phyloP scores from a whole-genome alignment of 2,329 filamentous ascomycete species.

The Rachicladosporium sp. region DNA sequence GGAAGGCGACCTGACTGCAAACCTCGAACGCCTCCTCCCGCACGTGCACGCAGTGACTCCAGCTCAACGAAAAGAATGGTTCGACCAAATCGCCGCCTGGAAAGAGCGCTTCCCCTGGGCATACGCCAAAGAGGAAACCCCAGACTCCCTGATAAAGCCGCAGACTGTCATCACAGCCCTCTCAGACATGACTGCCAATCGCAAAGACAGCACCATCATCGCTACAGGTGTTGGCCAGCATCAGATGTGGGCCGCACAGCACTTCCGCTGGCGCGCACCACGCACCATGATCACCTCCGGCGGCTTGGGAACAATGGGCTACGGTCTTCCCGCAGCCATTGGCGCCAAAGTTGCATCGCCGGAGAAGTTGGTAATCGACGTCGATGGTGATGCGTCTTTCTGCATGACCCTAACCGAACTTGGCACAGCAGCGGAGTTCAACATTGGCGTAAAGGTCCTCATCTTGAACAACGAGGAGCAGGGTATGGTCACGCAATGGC shows the following conservation, averaged over 20 bases:
- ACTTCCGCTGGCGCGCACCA: constrained; percentile 87
- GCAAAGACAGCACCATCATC: constrained; percentile 77
- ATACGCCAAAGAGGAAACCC: constrained; percentile 62
- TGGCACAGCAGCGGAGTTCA: constrained; percentile 84
- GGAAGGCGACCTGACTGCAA: constrained; percentile 78
- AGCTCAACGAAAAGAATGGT: constrained; percentile 69
- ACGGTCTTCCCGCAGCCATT: constrained; percentile 84
- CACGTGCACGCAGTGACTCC: constrained; percentile 51
- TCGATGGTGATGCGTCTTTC: constrained; percentile 97
- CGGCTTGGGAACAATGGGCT: constrained; percentile 93
- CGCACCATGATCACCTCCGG: constrained; percentile 94
- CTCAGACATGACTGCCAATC: constrained; percentile 66
- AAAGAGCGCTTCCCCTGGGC: constrained; percentile 81
- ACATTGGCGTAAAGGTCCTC: constrained; percentile 91
- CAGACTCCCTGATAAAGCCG: constrained; percentile 77
- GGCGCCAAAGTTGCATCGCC: constrained; percentile 80
- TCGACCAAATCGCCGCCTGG: constrained; percentile 78
- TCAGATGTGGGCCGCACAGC: constrained; percentile 97
- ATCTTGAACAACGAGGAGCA: constrained; percentile 95
- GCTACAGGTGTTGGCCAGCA: constrained; percentile 92
- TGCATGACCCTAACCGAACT: constrained; percentile 97
- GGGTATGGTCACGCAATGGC: constrained; percentile 98
- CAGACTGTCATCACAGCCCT: constrained; percentile 86
- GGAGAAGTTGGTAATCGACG: constrained; percentile 81
- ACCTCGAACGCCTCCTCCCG: constrained; percentile 64